Conservation (phyloP, 192 early-diverging fungal species). For the Backusella westeae region DNA sequence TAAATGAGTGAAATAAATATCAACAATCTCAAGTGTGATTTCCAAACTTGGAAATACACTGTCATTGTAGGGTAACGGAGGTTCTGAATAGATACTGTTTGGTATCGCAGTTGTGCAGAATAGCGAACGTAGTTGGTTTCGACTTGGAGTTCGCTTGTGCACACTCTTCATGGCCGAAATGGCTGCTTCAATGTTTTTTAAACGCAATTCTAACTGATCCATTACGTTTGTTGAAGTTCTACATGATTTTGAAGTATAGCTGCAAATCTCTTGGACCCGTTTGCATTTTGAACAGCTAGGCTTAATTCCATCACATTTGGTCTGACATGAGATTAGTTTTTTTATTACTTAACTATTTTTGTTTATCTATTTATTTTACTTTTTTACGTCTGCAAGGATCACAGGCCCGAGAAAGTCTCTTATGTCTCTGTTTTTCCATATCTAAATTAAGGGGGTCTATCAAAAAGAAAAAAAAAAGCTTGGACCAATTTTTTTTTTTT, state of each 20-base stretch:
- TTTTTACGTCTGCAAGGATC: slow-evolving; percentile 75
- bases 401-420: slow-evolving; percentile 67
- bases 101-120: background rate
- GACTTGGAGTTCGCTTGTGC: background rate
- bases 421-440: slow-evolving; percentile 44
- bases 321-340: slow-evolving; percentile 27
- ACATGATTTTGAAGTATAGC: slow-evolving; percentile 81
- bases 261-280: slow-evolving; percentile 64
- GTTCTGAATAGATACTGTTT: background rate
- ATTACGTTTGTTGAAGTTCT: slow-evolving; percentile 80
- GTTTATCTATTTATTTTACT: slow-evolving; percentile 14
- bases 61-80: background rate
- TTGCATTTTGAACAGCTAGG: slow-evolving; percentile 80
- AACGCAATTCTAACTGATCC: slow-evolving; percentile 65
- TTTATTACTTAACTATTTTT: background rate
- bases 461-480: too few relatives aligned
- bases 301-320: slow-evolving; percentile 81
- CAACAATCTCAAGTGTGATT: slow-evolving; percentile 44
- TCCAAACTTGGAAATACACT: slow-evolving; percentile 37
- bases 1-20: slow-evolving; percentile 44
- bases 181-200: slow-evolving; percentile 75
- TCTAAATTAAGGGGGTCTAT: too few relatives aligned
- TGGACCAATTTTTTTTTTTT: too few relatives aligned
- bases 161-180: background rate
- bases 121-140: background rate